phyloP scores from a whole-genome alignment of 2,329 filamentous ascomycete genomes.

The Pseudohalonectria lignicola region DNA sequence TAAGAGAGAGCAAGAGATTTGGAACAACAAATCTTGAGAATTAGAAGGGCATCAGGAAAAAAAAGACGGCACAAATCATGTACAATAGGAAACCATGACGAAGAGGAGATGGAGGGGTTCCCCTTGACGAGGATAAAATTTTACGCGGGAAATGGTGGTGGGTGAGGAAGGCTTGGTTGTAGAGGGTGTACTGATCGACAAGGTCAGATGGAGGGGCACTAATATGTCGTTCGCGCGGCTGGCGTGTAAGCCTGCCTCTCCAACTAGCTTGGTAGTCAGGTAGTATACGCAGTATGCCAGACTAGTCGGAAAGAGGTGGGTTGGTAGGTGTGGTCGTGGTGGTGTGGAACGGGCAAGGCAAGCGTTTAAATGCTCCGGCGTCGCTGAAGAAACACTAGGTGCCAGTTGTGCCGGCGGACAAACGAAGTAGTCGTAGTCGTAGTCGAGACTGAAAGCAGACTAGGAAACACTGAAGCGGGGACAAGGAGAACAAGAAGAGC shows the following conservation, averaged over 20 bases:
- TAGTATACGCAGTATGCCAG: not conserved
- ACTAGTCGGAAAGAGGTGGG: too few species aligned
- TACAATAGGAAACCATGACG: not conserved
- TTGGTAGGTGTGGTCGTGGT: not conserved
- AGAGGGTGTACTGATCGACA: too few species aligned
- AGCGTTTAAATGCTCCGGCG: not conserved
- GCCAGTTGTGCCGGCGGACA: not conserved
- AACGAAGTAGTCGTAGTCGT: not conserved
- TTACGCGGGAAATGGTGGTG: not conserved
- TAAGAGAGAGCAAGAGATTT: not conserved
- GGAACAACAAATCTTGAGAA: not conserved
- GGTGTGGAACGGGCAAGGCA: not conserved
- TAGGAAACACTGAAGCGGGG: too few species aligned
- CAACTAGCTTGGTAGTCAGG: not conserved
- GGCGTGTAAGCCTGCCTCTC: not conserved
- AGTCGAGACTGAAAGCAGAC: too few species aligned
- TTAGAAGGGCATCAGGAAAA: not conserved
- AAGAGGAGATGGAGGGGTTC: not conserved
- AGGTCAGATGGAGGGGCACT: slow-evolving; percentile 1
- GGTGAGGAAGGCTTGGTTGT: not conserved
- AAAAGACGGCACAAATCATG: not conserved
- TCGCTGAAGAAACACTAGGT: not conserved
- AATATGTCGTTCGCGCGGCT: slow-evolving; percentile 2
- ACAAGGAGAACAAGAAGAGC: too few species aligned
- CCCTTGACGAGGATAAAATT: not conserved